phyloP scores from a whole-genome alignment of 2,329 filamentous ascomycete genomes.

The Microcyclospora pomicola region DNA sequence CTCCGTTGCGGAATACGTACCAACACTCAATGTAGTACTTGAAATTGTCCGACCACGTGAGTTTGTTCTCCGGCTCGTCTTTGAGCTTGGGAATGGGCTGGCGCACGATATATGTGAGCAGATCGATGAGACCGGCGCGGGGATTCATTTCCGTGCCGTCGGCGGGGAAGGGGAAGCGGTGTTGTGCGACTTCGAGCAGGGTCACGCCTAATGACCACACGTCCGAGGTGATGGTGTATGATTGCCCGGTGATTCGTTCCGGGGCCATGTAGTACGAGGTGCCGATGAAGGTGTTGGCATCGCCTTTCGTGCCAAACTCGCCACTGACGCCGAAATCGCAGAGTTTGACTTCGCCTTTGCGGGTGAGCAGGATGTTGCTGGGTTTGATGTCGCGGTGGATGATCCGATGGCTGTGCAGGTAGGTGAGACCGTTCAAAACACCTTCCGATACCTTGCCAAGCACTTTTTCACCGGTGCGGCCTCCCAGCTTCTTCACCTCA shows the following conservation, averaged over 20 bases:
- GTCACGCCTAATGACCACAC: conserved; percentile 98
- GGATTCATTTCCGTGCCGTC: conserved; percentile 94
- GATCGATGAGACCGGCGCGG: conserved; percentile 79
- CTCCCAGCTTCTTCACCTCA: conserved; percentile 89
- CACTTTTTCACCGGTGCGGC: conserved; percentile 91
- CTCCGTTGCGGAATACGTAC: conserved; percentile 43
- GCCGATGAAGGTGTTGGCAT: conserved; percentile 97
- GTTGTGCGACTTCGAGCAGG: conserved; percentile 95
- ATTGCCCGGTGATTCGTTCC: conserved; percentile 92
- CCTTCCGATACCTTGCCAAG: conserved; percentile 93
- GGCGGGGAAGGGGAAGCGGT: conserved; percentile 94
- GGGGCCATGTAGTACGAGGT: conserved; percentile 99
- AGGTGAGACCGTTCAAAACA: conserved; percentile 83
- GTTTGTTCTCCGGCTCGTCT: conserved; percentile 63
- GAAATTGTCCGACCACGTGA: conserved; percentile 93
- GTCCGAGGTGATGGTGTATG: conserved; percentile 95
- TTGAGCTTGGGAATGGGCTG: conserved; percentile 92
- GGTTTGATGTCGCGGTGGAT: conserved; percentile 99
- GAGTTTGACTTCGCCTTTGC: conserved; percentile 86
- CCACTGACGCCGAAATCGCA: conserved; percentile 97
- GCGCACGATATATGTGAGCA: conserved; percentile 92
- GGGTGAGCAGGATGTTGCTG: conserved; percentile 87
- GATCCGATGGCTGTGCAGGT: conserved; percentile 89
- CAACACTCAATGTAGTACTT: conserved; percentile 99
- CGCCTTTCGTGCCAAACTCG: conserved; percentile 95